Evolutionary conservation across 805 yeast species (phyloP), one percentile per base, ranked within the genome.

Genomic region (Starmerella sp.): DNA sequence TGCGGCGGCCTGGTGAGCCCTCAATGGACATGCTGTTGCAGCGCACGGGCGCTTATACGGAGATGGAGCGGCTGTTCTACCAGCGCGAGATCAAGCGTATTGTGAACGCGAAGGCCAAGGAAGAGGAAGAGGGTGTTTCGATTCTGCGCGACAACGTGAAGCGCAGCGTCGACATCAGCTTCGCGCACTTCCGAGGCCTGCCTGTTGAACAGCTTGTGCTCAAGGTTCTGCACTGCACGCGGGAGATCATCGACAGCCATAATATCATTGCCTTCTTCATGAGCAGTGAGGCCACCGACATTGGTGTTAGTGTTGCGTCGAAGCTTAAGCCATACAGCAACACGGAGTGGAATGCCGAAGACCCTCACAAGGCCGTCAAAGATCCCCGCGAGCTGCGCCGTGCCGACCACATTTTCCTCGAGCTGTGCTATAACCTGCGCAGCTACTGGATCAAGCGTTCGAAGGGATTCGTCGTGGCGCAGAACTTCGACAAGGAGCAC

Each of bases 401-500:
- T 56, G 85, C 95, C 0, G 99, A 93, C 66, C 79, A 89, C 63
- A 71, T 93, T 6, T 93, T 80, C 65, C 71, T 95, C 60, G 95
- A 86, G 64, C 74, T 90, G 53, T 83, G 89, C 63, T 86, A 82
- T 67, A 88, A 93, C 62, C 71, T 93, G 63, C 85, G 85, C 60
- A 82, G 81, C 59, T 93, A 93, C 67, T 95, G 99, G 99, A 79
- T 82, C 58, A 81, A 96, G 1, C 79, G 99, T 66, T 84, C 91
- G 71, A 74, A 96, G 58, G 95, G 96, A 0, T 69, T 93, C 53
- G 73, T 81, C 50, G 76, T 90, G 13, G 75, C 82, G 9, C 79
- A 84, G 47, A 76, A 82, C 1, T 88, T 77, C 67, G 87, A 86
- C 61, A 83, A 79, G 60, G 97, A 93, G 55, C 89, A 87, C 67